Base-by-base conservation (phyloP, 2,329 filamentous ascomycete species). In the Xylaria sp. region DNA sequence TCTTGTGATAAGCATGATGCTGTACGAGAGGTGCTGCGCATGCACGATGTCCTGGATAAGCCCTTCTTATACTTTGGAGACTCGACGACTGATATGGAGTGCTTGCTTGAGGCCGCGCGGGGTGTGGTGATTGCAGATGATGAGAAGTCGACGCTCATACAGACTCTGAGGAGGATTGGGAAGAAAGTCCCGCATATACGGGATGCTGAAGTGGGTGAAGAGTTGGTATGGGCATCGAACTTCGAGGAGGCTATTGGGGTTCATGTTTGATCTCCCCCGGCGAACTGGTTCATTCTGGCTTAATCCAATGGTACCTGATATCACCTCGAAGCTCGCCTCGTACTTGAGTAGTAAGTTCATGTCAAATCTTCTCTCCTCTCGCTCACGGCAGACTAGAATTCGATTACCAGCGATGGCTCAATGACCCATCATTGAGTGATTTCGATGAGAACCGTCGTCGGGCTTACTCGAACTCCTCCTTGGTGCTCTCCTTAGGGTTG, bases 61-160 rank as follows among this genome's bases (percentile, higher is more conserved):
- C 75, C 68, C 5, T 75, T 80, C n/a, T 75, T 86, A n/a, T 89
- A 89, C 77, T 83, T 88, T 75, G 87, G 87, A 8, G 87, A 89
- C 75, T 88, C 87, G 32, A 82, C 82, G 1, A 88, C 87, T 1
- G 87, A 89, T 74, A 76, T 89, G 65, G 83, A 84, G 73, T 89
- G 87, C 67, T 76, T 89, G 44, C 71, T 87, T 3, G 74, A 76
- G 25, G 77, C 75, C 1, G 77, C 79, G 5, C 55, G 70, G 40
- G 87, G 86, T 3, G 77, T 88, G 25, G 82, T 85, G 50, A 80
- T 89, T 47, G 80, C 83, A 1, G 74, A 82, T 44, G 73, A 78
- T 18, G 78, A 78, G n/a, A 71, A 74, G 16, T 77, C 78, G 40
- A 66, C 69, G 42, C 65, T 76, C 53, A 68, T 77, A 60, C 63